These are phyloP conservation scores for Fusarium oligoseptatum DNA, from an alignment of 2,329 filamentous ascomycete species.

Conservation along the genomic window DNA sequence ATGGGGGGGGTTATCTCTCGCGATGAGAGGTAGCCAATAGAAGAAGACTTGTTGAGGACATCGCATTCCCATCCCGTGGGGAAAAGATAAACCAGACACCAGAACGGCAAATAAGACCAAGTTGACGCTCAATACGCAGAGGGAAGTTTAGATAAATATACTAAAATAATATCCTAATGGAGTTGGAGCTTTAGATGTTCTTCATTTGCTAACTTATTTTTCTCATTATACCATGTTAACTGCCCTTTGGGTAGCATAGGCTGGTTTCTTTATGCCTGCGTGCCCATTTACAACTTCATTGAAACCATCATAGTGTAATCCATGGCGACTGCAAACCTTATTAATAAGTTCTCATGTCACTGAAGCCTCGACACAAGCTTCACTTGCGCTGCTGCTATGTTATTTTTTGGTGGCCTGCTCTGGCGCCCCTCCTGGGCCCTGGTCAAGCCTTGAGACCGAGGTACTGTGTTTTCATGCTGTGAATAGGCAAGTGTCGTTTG, in stretches of 20 bases:
- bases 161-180: too few relatives aligned
- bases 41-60: not conserved
- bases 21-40: not conserved
- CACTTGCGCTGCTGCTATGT: not conserved
- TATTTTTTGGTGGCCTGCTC: not conserved
- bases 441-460: not conserved
- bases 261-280: not conserved
- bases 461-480: not conserved
- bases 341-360: not conserved
- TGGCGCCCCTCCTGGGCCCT: not conserved
- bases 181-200: too few relatives aligned
- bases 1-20: not conserved
- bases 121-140: too few relatives aligned
- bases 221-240: too few relatives aligned
- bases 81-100: too few relatives aligned
- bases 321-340: not conserved
- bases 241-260: too few relatives aligned
- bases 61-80: not conserved
- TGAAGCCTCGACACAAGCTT: not conserved
- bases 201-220: too few relatives aligned
- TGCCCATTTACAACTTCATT: not conserved
- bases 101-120: too few relatives aligned
- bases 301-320: not conserved
- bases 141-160: too few relatives aligned
- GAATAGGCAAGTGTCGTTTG: not conserved